Conservation (phyloP, 2,329 filamentous ascomycete species). For the Ophiostoma sp. region DNA sequence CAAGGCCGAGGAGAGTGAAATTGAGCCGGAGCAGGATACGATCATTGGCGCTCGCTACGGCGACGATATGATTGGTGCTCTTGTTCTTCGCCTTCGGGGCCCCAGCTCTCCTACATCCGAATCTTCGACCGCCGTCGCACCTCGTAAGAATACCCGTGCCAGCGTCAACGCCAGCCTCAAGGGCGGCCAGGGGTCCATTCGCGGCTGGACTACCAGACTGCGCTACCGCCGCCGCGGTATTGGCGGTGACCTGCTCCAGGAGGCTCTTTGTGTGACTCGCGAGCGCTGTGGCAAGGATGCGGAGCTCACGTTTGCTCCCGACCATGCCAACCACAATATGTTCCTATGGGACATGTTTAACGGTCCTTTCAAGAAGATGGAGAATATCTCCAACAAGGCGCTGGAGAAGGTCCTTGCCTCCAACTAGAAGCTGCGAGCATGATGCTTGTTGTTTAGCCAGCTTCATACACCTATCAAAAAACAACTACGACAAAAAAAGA, state of each 20-base stretch:
- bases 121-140: constrained; percentile 11
- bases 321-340: constrained; percentile 69
- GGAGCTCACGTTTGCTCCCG: constrained; percentile 64
- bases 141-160: constrained; percentile 20
- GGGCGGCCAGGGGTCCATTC: constrained; percentile 64
- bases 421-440: constrained; percentile 41
- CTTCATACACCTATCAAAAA: background rate
- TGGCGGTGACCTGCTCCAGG: constrained; percentile 65
- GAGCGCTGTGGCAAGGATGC: constrained; percentile 64
- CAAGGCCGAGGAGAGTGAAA: constrained; percentile 26
- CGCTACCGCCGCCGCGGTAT: constrained; percentile 67
- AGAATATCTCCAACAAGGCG: constrained; percentile 52
- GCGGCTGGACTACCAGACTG: constrained; percentile 74
- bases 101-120: background rate
- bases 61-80: constrained; percentile 62
- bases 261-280: constrained; percentile 63
- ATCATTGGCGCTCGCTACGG: constrained; percentile 64
- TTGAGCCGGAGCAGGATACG: constrained; percentile 46
- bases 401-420: constrained; percentile 47
- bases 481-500: background rate
- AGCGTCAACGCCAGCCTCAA: constrained; percentile 35
- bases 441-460: background rate
- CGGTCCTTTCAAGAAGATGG: constrained; percentile 52
- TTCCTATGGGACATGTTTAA: constrained; percentile 61
- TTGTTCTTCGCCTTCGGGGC: constrained; percentile 62